These are phyloP conservation scores for Metschnikowia cerradonensis DNA, from an alignment of 805 yeast genomes.

Conservation along the genomic window DNA sequence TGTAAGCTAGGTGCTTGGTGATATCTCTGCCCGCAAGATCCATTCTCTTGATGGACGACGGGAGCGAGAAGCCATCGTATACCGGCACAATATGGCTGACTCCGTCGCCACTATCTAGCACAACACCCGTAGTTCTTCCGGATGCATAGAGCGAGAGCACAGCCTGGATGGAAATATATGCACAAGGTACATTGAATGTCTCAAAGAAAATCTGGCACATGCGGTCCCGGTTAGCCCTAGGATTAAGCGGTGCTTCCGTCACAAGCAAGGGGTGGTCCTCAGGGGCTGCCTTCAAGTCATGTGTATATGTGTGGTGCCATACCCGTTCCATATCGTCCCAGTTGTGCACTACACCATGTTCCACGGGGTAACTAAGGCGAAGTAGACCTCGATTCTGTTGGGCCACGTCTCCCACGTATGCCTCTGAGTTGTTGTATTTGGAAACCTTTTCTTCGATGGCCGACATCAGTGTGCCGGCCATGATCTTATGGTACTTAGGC, in stretches of 20 bases:
- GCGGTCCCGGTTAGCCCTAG: conserved; percentile 53
- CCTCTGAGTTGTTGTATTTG: conserved; percentile 34
- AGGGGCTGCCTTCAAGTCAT: conserved; percentile 51
- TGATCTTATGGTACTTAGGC: conserved; percentile 78
- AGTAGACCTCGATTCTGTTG: conserved; percentile 76
- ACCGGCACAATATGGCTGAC: conserved; percentile 86
- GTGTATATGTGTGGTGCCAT: conserved; percentile 66
- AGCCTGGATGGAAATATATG: conserved; percentile 71
- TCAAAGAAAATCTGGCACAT: conserved; percentile 69
- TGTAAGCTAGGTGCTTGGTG: conserved; percentile 67
- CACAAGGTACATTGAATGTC: conserved; percentile 69
- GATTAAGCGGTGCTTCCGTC: conserved; percentile 88
- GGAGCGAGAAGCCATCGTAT: conserved; percentile 80
- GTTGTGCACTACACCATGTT: conserved; percentile 71
- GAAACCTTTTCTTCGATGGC: conserved; percentile 16
- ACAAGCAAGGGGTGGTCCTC: conserved; percentile 86
- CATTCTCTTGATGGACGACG: conserved; percentile 65
- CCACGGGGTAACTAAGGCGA: conserved; percentile 64
- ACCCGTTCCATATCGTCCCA: conserved; percentile 86
- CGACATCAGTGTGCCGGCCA: conserved; percentile 49
- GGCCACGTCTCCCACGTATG: conserved; percentile 73
- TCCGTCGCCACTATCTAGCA: conserved; percentile 91
- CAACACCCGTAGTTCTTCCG: conserved; percentile 89
- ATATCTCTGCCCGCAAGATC: conserved; percentile 87
- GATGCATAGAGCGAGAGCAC: conserved; percentile 81